Conservation (phyloP, 2,329 filamentous ascomycete species). For the Byssochlamys sp. region DNA sequence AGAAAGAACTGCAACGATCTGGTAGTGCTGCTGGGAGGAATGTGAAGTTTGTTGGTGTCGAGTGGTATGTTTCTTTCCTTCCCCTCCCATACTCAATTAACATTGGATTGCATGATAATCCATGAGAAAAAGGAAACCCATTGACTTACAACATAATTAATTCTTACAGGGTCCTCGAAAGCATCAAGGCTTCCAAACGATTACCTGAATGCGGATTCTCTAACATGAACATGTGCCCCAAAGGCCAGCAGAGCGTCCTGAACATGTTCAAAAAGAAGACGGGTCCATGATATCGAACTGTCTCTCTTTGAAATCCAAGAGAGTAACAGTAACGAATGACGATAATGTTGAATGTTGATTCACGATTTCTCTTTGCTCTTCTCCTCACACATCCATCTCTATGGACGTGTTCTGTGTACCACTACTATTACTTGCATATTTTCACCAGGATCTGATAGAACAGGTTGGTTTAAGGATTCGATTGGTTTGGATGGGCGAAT, state of each 20-base stretch:
- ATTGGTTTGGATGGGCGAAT: background rate
- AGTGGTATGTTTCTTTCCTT: constrained; percentile 52
- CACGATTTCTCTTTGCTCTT: too few relatives aligned
- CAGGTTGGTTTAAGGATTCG: background rate
- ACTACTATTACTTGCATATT: too few relatives aligned
- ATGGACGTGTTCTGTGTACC: too few relatives aligned
- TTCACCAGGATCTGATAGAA: background rate
- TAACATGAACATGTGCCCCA: constrained; percentile 51
- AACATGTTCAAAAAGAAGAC: constrained; percentile 34
- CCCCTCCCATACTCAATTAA: constrained; percentile 3
- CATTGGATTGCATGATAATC: background rate
- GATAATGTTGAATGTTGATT: background rate
- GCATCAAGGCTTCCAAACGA: constrained; percentile 64
- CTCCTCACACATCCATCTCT: too few relatives aligned
- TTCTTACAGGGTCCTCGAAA: constrained; percentile 62
- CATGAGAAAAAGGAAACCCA: background rate
- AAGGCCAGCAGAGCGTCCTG: constrained; percentile 57
- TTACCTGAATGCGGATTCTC: constrained; percentile 66
- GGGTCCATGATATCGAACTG: background rate
- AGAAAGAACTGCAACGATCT: constrained; percentile 63
- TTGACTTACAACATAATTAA: background rate
- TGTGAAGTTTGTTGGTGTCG: constrained; percentile 68
- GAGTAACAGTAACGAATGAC: background rate
- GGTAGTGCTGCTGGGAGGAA: constrained; percentile 47
- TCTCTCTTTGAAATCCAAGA: too few relatives aligned